Evolutionary conservation across 805 yeast genomes (phyloP), one percentile per base, ranked within the genome.

Genomic region (Komagataella mondaviorum): DNA sequence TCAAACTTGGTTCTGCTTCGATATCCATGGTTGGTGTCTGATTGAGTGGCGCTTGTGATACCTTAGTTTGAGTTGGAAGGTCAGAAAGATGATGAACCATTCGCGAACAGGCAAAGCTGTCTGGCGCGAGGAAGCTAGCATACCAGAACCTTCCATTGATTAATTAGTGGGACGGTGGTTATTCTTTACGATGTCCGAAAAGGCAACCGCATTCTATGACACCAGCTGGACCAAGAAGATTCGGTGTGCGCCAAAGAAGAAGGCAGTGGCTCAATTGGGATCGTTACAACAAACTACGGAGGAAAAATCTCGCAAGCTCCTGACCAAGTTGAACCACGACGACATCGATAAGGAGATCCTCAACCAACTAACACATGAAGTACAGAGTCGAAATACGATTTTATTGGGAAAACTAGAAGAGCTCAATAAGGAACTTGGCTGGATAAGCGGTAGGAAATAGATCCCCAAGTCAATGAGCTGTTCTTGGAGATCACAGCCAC

Each of bases 1-100:
- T 78, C 56, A 86, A 73, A 46, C 84, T 81, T 55, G 91, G 88
- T 57, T 84, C 91, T 44, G 81, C 76, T 55, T 76, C 77, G 53
- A 81, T 74, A 55, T 82, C 87, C 78, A 23, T 48, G 30, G 20
- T 22, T 18, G 47, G 6, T 12, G 47, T 16, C n/a, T 45, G 3
- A 3, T 20, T 45, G 16, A 30, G 39, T 30, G 39, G 39, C 39
- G 39, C 14, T 30, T 30, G 39, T 30, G 39, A 14, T 30, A 12
- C 14, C n/a, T 30, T 30, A 8, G 39, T 10, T 30, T 6, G 14
- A 30, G 39, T 14, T n/a, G 20, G 10, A 44, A 17, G 46, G 10
- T n/a, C 4, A n/a, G 46, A 44, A 44, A 17, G 20, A 17, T 44
- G 46, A n/a, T 44, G 46, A 20, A 20, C 46, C 5, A 12, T 44